Evolutionary conservation across 139 green algal species (phyloP).

Genomic region (Chlorella sp.): DNA sequence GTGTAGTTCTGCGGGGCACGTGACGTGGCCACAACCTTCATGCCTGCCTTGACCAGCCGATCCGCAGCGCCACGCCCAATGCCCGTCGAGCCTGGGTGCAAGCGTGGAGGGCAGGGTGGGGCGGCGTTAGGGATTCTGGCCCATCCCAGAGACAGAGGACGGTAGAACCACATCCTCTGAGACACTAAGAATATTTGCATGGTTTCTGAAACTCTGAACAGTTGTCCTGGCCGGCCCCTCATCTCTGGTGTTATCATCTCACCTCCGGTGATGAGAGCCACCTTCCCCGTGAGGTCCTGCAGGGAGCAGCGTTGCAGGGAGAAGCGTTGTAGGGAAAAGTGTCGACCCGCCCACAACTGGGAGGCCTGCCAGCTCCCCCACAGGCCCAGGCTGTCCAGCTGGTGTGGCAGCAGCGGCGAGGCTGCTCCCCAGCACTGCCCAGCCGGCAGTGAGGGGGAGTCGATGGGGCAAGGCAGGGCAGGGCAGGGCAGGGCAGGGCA

Average conservation of each 20-base stretch:
- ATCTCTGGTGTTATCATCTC: no score
- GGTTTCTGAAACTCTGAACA: no score
- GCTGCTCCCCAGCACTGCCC: no score
- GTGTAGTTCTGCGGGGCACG: background rate
- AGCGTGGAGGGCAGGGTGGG: no score
- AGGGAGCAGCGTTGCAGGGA: background rate
- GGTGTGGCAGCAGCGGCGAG: background rate
- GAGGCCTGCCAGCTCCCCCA: background rate
- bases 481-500: background rate
- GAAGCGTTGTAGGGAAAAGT: background rate
- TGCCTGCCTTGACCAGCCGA: background rate
- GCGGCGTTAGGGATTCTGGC: no score
- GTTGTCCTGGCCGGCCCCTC: no score
- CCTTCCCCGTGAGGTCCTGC: constrained; percentile 16
- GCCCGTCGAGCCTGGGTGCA: background rate
- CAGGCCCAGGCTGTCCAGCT: background rate
- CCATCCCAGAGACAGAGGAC: no score
- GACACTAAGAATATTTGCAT: no score
- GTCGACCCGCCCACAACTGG: background rate
- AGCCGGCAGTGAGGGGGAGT: background rate
- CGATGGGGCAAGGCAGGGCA: background rate
- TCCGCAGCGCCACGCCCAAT: constrained; percentile 6
- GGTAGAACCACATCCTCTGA: no score
- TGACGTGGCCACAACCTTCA: background rate
- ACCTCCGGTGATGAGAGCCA: constrained; percentile 14